Percentiles rank a stretch among this genome's conserved stretches.
Evolutionary conservation across 805 yeast species (phyloP).

Genomic region (Blastobotrys parvus): DNA sequence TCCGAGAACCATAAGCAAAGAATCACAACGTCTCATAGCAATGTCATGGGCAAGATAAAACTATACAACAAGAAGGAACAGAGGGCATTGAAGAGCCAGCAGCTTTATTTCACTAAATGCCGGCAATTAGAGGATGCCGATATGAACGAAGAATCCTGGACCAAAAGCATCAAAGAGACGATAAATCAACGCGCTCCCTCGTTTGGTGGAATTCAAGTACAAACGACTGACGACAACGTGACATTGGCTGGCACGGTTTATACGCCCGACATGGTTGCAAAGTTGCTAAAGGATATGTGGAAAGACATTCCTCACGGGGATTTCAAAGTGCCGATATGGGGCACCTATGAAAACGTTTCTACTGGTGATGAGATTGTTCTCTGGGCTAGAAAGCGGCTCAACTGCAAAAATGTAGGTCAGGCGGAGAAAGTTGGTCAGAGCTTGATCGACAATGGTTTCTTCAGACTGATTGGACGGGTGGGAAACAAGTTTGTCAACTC

Average conservation of each 20-base stretch:
- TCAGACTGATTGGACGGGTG: conserved; percentile 55
- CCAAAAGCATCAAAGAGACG: neutral
- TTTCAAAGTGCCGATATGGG: conserved; percentile 59
- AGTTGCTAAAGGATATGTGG: conserved; percentile 36
- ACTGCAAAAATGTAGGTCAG: conserved; percentile 42
- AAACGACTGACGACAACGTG: neutral
- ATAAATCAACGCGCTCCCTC: neutral
- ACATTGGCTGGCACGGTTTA: conserved; percentile 27
- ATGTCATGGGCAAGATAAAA: conserved; percentile 39
- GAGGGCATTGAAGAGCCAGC: conserved; percentile 44
- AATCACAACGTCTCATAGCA: conserved; percentile 46
- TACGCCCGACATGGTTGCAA: conserved; percentile 32
- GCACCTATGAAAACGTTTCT: conserved; percentile 53
- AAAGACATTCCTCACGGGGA: conserved; percentile 42
- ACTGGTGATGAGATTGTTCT: conserved; percentile 54
- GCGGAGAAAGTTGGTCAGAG: conserved; percentile 75
- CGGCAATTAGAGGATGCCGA: conserved; percentile 50
- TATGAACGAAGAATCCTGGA: neutral
- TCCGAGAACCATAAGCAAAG: conserved; percentile 57
- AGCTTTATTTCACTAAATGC: conserved; percentile 61
- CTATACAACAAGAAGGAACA: conserved; percentile 38
- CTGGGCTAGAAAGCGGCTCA: conserved; percentile 47
- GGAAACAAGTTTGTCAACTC: conserved; percentile 54
- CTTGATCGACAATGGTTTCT: conserved; percentile 50
- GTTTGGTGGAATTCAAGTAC: too few species aligned